Evolutionary conservation across 805 yeast genomes (phyloP).

Genomic region (Sporopachydermia lactativora): DNA sequence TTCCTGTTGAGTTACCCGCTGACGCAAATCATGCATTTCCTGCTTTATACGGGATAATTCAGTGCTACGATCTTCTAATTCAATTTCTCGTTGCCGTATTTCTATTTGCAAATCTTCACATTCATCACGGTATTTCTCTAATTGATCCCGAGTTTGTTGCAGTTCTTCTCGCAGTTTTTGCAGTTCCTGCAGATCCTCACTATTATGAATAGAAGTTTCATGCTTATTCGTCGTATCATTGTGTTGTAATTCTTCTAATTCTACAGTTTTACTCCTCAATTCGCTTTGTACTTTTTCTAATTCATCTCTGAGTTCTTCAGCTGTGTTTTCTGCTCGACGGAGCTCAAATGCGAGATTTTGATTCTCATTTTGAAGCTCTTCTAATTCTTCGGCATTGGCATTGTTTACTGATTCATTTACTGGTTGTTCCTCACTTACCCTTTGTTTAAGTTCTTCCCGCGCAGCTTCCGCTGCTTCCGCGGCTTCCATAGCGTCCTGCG

Average conservation of each 20-base stretch:
- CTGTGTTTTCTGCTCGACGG: too few relatives aligned
- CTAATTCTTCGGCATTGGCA: too few relatives aligned
- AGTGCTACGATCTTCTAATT: background rate
- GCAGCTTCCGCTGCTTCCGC: too few relatives aligned
- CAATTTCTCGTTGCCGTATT: background rate
- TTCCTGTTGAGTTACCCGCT: background rate
- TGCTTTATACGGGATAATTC: background rate
- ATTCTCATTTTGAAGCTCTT: too few relatives aligned
- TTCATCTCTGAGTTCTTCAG: too few relatives aligned
- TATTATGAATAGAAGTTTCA: background rate
- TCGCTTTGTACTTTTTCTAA: too few relatives aligned
- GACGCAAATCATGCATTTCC: background rate
- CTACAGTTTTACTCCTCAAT: too few relatives aligned
- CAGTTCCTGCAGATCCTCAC: background rate
- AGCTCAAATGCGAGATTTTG: too few relatives aligned
- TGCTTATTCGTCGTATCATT: background rate
- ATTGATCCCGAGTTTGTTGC: background rate
- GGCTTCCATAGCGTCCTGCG: background rate
- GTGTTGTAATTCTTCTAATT: too few relatives aligned
- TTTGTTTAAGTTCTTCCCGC: too few relatives aligned
- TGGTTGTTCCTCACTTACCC: too few relatives aligned
- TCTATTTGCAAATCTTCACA: background rate
- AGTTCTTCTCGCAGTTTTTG: background rate
- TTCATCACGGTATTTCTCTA: background rate
- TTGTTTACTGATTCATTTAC: too few relatives aligned